Conservation (phyloP, 305 asterid species). For the Plantago rigida region DNA sequence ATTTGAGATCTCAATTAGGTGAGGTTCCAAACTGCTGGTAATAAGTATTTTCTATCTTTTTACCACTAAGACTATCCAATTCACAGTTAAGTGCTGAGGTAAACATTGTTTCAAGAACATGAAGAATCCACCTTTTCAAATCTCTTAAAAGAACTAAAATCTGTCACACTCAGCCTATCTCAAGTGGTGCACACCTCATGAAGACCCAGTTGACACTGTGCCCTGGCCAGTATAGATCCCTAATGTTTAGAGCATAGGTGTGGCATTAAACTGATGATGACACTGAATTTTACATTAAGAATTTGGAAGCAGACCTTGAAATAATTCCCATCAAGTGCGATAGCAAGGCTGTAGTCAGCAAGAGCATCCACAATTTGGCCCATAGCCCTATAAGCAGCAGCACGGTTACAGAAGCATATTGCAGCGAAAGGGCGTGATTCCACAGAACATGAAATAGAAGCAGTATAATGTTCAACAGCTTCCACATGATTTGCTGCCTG, state of each 20-base stretch:
- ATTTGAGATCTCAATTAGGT: too few relatives aligned
- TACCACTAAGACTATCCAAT: too few relatives aligned
- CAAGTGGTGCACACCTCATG: too few relatives aligned
- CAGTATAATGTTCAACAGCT: constrained; percentile 83
- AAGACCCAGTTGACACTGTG: constrained; percentile 11
- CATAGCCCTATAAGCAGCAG: constrained; percentile 86
- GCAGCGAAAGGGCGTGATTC: constrained; percentile 94
- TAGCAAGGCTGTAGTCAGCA: constrained; percentile 91
- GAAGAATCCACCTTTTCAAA: too few relatives aligned
- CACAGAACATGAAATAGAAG: constrained; percentile 70
- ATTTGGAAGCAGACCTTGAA: constrained; percentile 54
- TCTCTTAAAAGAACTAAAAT: too few relatives aligned
- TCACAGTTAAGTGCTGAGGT: too few relatives aligned
- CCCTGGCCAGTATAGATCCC: constrained; percentile 3
- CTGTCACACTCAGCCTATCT: too few relatives aligned
- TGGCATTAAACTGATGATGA: constrained; percentile 7
- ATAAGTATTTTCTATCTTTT: too few relatives aligned
- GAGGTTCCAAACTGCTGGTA: too few relatives aligned
- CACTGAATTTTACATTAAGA: constrained; percentile 18
- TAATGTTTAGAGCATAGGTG: constrained; percentile 3
- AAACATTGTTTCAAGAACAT: too few relatives aligned
- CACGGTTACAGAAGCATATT: constrained; percentile 91
- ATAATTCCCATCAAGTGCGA: constrained; percentile 81
- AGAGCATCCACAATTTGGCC: constrained; percentile 87
- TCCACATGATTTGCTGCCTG: constrained; percentile 72